Percentiles rank a stretch among this genome's conserved stretches.
Evolutionary conservation across 164 flowering plant genomes (phyloP).

Genomic region (Umbellularia californica): DNA sequence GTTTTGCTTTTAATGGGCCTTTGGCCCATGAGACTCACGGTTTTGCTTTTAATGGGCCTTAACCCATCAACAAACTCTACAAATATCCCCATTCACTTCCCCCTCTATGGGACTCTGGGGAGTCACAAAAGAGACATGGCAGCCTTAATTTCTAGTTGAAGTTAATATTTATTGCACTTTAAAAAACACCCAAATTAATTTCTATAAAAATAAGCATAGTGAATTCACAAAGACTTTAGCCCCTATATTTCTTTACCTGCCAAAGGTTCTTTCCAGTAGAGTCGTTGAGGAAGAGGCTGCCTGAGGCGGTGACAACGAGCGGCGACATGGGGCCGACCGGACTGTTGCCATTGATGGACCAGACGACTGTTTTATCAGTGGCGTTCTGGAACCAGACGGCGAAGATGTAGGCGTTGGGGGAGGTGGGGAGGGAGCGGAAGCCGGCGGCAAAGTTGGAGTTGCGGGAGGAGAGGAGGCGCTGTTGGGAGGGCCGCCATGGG

Average conservation of each 20-base stretch:
- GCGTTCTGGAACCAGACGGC: constrained; percentile 48
- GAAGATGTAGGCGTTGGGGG: constrained; percentile 39
- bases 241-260: neutral
- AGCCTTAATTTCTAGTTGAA: too few relatives aligned
- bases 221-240: too few relatives aligned
- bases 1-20: too few relatives aligned
- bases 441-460: constrained; percentile 68
- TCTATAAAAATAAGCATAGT: neutral
- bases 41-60: too few relatives aligned
- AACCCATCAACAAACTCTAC: too few relatives aligned
- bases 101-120: too few relatives aligned
- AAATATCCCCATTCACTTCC: too few relatives aligned
- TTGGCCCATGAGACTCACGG: too few relatives aligned
- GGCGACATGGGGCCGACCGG: constrained; percentile 28
- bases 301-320: constrained; percentile 34
- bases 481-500: constrained; percentile 55
- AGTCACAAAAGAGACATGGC: too few relatives aligned
- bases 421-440: constrained; percentile 25
- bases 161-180: too few relatives aligned
- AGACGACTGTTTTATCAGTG: constrained; percentile 26
- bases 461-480: constrained; percentile 42
- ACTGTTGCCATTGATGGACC: constrained; percentile 35
- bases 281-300: constrained; percentile 34
- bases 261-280: constrained; percentile 23
- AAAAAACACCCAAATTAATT: too few relatives aligned